Evolutionary conservation across 805 yeast species (phyloP).

Genomic region (Saccharomycopsis sp.): DNA sequence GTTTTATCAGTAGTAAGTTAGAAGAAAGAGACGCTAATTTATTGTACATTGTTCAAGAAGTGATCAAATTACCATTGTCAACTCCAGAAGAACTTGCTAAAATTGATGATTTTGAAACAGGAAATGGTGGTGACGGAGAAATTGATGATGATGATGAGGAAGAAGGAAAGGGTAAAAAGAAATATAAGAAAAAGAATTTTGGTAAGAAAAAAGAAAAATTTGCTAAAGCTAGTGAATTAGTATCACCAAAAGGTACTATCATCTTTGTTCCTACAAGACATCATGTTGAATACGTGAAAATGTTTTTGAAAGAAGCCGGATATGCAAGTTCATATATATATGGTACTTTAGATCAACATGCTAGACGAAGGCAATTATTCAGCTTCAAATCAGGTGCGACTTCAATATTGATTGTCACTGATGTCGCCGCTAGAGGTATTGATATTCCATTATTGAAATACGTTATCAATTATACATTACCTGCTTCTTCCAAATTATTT

Average conservation of each 20-base stretch:
- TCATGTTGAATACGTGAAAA: constrained; percentile 87
- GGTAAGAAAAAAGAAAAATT: constrained; percentile 45
- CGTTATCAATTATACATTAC: constrained; percentile 85
- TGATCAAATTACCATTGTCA: constrained; percentile 78
- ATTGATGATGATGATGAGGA: constrained; percentile 31
- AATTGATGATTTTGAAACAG: constrained; percentile 41
- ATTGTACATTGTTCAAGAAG: constrained; percentile 68
- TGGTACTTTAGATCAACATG: constrained; percentile 92
- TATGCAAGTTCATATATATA: constrained; percentile 83
- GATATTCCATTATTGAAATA: constrained; percentile 96
- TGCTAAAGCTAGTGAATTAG: constrained; percentile 78
- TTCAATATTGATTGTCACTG: constrained; percentile 88
- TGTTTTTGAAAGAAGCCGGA: constrained; percentile 66
- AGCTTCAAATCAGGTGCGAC: constrained; percentile 82
- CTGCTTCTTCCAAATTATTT: constrained; percentile 88
- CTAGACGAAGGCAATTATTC: constrained; percentile 81
- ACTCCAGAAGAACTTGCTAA: constrained; percentile 58
- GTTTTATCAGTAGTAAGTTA: constrained; percentile 71
- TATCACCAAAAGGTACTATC: constrained; percentile 81
- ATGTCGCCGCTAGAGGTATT: constrained; percentile 98
- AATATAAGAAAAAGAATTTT: constrained; percentile 31
- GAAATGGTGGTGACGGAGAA: constrained; percentile 41
- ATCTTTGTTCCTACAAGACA: constrained; percentile 95
- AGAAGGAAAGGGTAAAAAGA: constrained; percentile 24
- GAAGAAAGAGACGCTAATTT: constrained; percentile 88